Base-by-base conservation (phyloP, 805 yeast genomes). In the Nakazawaea ishiwadae region DNA sequence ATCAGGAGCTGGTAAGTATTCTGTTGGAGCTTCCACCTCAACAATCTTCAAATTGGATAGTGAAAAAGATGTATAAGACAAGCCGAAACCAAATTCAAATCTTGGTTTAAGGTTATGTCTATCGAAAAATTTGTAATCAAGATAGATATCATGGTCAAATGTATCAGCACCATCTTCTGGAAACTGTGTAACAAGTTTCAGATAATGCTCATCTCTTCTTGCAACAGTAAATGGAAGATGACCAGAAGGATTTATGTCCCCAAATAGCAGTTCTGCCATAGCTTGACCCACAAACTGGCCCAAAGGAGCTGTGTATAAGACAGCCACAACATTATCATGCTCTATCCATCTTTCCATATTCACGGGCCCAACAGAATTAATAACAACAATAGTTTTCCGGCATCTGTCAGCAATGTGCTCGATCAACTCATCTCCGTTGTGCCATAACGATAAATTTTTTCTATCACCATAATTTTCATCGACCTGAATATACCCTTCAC, bases 381-480 rank as follows among this genome's bases (percentile, higher is more conserved):
- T 68, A 4, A 76, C 73, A 16, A 79, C 79, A 16, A 78, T 64
- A 1, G 81, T 77, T 48, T 73, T 77, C 9, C 62, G 59, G 49
- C 79, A 75, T 43, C 66, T 63, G 24, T 59, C 63, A 2, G 81
- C 72, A 31, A 78, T 64, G 14, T 56, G 63, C 14, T 63, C 54
- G 31, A 79, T 75, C 38, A 77, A 59, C 32, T 67, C 71, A 49
- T 78, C 83, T 3, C 79, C 81, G 46, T 75, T 74, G 46, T 75
- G 74, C 84, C 84, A 78, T 34, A 79, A 55, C 0, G 80, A 66
- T 6, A 70, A 53, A 51, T 78, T 75, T 47, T 71, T 68, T 29
- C 84, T 54, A 51, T 79, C 84, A 12, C 84, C 84, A 47, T 57
- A 69, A 51, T 78, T 79, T 14, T 70, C 75, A 50, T 78, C 83